Evolutionary conservation across 1,284 basidiomycete genomes (phyloP).

Genomic region (Rhodotorula sp.): DNA sequence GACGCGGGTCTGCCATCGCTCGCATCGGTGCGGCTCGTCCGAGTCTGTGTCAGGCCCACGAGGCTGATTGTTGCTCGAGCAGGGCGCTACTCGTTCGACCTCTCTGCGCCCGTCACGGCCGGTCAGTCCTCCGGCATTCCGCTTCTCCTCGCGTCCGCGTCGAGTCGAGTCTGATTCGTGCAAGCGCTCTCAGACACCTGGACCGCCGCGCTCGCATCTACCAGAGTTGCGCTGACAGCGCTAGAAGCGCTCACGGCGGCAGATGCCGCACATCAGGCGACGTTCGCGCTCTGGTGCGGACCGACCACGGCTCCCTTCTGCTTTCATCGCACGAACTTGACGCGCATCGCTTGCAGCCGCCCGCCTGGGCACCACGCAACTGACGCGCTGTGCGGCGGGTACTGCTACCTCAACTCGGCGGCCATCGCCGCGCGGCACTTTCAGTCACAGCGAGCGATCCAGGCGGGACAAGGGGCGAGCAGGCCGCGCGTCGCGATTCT

Average conservation of each 20-base stretch:
- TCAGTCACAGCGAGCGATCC: constrained; percentile 7
- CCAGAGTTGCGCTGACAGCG: constrained; percentile 47
- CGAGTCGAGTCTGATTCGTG: background rate
- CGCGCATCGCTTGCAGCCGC: constrained; percentile 41
- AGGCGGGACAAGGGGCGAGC: background rate
- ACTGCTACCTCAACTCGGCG: constrained; percentile 53
- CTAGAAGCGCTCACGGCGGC: constrained; percentile 36
- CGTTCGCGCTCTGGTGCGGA: constrained; percentile 48
- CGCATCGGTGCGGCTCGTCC: constrained; percentile 8
- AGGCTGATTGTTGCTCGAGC: no score
- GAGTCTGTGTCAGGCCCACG: no score
- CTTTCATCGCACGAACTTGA: background rate
- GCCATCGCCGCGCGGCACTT: constrained; percentile 50
- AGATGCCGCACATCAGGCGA: constrained; percentile 12
- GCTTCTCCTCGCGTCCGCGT: background rate
- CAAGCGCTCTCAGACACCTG: constrained; percentile 47
- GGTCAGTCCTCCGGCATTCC: background rate
- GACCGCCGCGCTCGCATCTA: constrained; percentile 48
- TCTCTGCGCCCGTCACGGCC: constrained; percentile 51
- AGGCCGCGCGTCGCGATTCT: constrained; percentile 48
- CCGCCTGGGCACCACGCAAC: constrained; percentile 54
- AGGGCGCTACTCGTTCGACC: constrained; percentile 53
- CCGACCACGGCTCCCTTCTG: no score
- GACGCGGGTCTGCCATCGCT: constrained; percentile 8
- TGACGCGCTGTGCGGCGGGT: constrained; percentile 50